Conservation (phyloP, 2,329 filamentous ascomycete species). For the Alternaria viburni region DNA sequence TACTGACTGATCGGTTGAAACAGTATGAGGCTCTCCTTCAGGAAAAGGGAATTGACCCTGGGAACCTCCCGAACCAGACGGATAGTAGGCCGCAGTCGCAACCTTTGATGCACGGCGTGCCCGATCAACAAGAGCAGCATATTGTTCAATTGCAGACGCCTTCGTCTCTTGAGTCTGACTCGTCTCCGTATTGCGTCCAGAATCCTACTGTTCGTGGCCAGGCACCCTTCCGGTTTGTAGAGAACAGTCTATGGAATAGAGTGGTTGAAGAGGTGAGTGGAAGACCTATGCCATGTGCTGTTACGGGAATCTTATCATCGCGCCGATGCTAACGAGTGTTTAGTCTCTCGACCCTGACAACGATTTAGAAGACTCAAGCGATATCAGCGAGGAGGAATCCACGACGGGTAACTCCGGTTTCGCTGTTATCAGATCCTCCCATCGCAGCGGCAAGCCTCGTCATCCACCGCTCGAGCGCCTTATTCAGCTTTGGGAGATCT, state of each 20-base stretch:
- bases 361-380: slow-evolving; percentile 63
- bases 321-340: background rate
- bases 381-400: slow-evolving; percentile 64
- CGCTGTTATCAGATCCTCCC: slow-evolving; percentile 23
- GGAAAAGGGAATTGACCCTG: slow-evolving; percentile 16
- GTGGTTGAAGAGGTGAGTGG: background rate
- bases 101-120: background rate
- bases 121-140: background rate
- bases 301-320: background rate
- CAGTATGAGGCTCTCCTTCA: slow-evolving; percentile 32
- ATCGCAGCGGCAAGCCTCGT: slow-evolving; percentile 60
- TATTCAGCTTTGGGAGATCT: slow-evolving; percentile 74
- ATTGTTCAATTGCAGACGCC: slow-evolving; percentile 14
- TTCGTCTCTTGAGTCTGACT: background rate
- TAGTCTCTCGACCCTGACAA: slow-evolving; percentile 7
- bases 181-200: background rate
- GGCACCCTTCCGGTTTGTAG: background rate
- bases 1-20: slow-evolving; percentile 25
- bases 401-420: slow-evolving; percentile 61
- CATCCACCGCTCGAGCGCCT: slow-evolving; percentile 69
- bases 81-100: background rate
- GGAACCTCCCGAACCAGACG: background rate
- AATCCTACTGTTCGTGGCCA: background rate
- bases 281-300: too few species aligned
- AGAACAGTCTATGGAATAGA: background rate